Evolutionary conservation across 1,284 basidiomycete genomes (phyloP).

Genomic region (Sporisorium iseilematis-ciliati): DNA sequence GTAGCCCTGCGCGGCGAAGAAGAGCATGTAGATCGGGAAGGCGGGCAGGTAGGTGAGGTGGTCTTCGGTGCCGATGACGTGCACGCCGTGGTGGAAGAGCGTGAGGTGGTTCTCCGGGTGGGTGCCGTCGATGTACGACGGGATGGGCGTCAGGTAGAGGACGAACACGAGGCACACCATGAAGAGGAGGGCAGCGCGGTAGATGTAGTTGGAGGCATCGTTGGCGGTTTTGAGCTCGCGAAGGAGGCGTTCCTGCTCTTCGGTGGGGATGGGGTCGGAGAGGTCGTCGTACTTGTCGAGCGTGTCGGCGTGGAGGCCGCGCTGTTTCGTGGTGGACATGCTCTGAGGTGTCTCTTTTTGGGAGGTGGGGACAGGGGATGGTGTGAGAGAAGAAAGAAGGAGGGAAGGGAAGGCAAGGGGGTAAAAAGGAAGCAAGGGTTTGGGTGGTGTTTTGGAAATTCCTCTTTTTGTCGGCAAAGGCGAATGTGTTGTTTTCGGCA

Average conservation of each 20-base stretch:
- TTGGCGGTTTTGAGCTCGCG: constrained; percentile 52
- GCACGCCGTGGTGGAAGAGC: constrained; percentile 58
- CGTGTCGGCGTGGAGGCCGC: constrained; percentile 35
- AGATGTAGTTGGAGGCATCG: constrained; percentile 64
- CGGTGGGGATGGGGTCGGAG: constrained; percentile 41
- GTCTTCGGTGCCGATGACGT: constrained; percentile 62
- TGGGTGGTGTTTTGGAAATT: constrained; percentile 6
- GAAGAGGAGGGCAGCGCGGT: constrained; percentile 55
- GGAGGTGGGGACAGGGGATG: neutral
- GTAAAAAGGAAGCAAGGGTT: neutral
- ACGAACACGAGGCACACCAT: constrained; percentile 55
- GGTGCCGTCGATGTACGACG: constrained; percentile 62
- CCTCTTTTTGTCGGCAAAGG: neutral
- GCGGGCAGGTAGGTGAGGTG: constrained; percentile 67
- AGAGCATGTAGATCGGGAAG: constrained; percentile 65
- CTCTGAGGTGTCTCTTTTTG: neutral
- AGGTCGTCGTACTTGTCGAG: constrained; percentile 59
- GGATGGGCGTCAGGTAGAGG: constrained; percentile 64
- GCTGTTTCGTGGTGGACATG: constrained; percentile 10
- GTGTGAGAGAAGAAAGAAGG: neutral
- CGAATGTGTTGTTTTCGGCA: constrained; percentile 28
- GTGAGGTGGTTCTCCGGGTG: constrained; percentile 67
- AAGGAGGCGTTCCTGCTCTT: constrained; percentile 64
- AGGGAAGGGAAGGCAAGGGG: neutral
- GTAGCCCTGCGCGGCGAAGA: constrained; percentile 53